Evolutionary conservation across 306 rosid genomes (phyloP).

Genomic region (cucumber (Cucumis sativus)): Cucumber_9930_V3 NC_026660.2:12468001-12468500

Average conservation of each 20-base stretch:
- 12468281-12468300: constrained; percentile 62
- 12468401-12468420: constrained; percentile 58
- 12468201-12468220: constrained; percentile 50
- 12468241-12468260: constrained; percentile 58
- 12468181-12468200: constrained; percentile 79
- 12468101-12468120: constrained; percentile 76
- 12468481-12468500: constrained; percentile 76
- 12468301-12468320: constrained; percentile 43
- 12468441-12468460: constrained; percentile 77
- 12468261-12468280: constrained; percentile 76
- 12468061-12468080: constrained; percentile 63
- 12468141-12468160: constrained; percentile 54
- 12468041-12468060: constrained; percentile 84
- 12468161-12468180: constrained; percentile 87
- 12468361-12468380: constrained; percentile 71
- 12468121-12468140: constrained; percentile 79
- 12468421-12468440: constrained; percentile 63
- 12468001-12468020: constrained; percentile 67
- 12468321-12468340: constrained; percentile 81
- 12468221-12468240: constrained; percentile 88
- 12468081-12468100: constrained; percentile 47
- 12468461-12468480: constrained; percentile 80
- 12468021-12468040: constrained; percentile 76
- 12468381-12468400: constrained; percentile 64
- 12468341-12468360: constrained; percentile 57